Base-by-base conservation (phyloP, 1,139 yeast genomes). In the Sugiyamaella castrensis region DNA sequence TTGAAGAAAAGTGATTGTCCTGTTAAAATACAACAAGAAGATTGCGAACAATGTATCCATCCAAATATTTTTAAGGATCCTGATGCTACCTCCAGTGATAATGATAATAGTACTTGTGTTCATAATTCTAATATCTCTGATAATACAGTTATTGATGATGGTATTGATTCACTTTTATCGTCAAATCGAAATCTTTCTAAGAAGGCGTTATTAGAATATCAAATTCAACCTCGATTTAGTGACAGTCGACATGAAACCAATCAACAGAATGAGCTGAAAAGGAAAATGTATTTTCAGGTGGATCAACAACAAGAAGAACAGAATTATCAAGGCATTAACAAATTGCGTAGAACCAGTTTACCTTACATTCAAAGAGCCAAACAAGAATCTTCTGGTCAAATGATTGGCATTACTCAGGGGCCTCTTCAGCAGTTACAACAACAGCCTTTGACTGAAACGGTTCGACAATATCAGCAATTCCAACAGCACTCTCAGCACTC, bases 191-290 rank as follows among this genome's bases (percentile, higher is more conserved):
- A 35, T 8, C 31, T 41, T 27, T 19, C 46, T 2, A 42, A 42
- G 27, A 42, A 42, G 12, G 36, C 46, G 7, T 29, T 42, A 8
- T 27, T 42, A 10, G 46, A 42, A 34, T 35, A 35, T 16, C 46
- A 35, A n/a, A 42, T 42, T 36, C 46, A 42, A 36, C 46, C 46
- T 16, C 35, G 37, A 29, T 42, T 15, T 42, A 42, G 46, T 16
- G 36, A 42, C 16, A 42, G 46, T 28, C 34, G 46, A 29, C 40
- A 42, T 42, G 46, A 42, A 34, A 35, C 15, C 27, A 26, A 13
- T 11, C 10, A 26, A 10, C 11, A n/a, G 15, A 35, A 35, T 16
- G 27, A 12, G 11, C 16, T 32, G 12, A 41, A 42, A 36, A 35
- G 46, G 31, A 27, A 33, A 19, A 27, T 13, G 33, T 26, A 33